Evolutionary conservation across 306 rosid species (phyloP), one percentile per base, ranked within the genome.

Genomic region (Lagenaria siceraria): DNA sequence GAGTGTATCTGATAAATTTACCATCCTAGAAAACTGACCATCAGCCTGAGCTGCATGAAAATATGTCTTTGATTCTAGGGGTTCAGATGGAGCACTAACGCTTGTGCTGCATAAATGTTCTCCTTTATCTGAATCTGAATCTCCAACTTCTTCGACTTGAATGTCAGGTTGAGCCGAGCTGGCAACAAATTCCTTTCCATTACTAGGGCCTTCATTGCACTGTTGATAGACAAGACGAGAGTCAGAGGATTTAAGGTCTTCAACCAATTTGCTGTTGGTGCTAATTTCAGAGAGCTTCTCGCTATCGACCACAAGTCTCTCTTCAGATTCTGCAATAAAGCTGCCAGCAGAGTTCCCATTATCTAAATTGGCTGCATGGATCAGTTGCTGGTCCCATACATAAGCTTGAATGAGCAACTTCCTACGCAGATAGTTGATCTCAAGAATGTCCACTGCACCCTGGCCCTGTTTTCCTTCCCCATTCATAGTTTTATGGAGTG

Each of bases 311-410:
- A 36, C 9, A 54, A 77, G 66, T 78, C 74, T 89, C 70, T 87
- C 88, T 75, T 81, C 88, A 59, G 80, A 83, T 72, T 79, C 92
- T 24, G 87, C 73, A 83, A 48, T 25, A 69, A 86, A 61, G 79
- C 82, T 78, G 79, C 84, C 81, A 78, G 81, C 79, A 51, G 24
- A 81, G 79, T 61, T 81, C 73, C 81, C 79, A 56, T 82, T 83
- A 46, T 80, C 85, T 83, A 79, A 75, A 75, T 54, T 81, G 69
- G 85, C 89, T 27, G 83, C 90, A 83, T 78, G 77, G 74, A 87
- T 52, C 80, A 95, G 89, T 76, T 93, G 92, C 69, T 78, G 90
- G 80, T 92, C 99, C 99, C 98, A 96, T 85, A 90, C 74, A 69
- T 89, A 90, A 42, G 97, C 93, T 80, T 88, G 98, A 82, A 90